Conservation (phyloP, 225 moss, liverwort and hornwort species). For the Climacium dendroides region DNA sequence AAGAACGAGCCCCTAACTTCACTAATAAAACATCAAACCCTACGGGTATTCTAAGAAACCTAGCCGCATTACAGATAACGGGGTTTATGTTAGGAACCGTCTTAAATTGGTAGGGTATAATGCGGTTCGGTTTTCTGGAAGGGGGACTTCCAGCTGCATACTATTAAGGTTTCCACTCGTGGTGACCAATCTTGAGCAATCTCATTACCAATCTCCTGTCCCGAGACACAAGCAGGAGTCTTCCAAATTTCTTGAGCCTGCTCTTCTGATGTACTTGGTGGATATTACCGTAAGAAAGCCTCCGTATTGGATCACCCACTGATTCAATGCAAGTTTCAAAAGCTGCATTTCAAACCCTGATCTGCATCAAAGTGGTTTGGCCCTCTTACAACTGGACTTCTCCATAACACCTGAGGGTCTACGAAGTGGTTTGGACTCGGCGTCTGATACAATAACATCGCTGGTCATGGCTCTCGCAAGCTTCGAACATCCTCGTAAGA, state of each 20-base stretch:
- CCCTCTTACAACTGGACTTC: slow-evolving; percentile 40
- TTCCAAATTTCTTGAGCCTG: not conserved
- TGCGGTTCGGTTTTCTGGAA: not conserved
- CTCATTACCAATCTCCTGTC: not conserved
- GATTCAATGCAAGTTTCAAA: not conserved
- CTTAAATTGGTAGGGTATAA: not conserved
- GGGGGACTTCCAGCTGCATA: not conserved
- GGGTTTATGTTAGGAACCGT: not conserved
- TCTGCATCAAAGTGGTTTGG: slow-evolving; percentile 34
- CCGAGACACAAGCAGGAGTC: not conserved
- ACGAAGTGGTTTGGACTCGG: slow-evolving; percentile 45
- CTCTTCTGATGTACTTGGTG: not conserved
- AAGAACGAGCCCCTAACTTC: not conserved
- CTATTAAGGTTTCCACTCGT: not conserved
- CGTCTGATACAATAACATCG: slow-evolving; percentile 42
- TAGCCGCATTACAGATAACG: not conserved
- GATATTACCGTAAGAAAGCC: not conserved
- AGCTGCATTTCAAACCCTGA: not conserved
- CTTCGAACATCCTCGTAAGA: slow-evolving; percentile 33
- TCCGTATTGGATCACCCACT: not conserved
- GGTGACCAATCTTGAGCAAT: not conserved
- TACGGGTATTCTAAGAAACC: not conserved
- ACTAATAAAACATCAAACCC: not conserved
- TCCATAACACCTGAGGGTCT: slow-evolving; percentile 29
- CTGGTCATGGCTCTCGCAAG: slow-evolving; percentile 34